These are phyloP conservation scores for Phycomyces nitens DNA, from an alignment of 192 early-diverging fungal species.

Conservation along the genomic window DNA sequence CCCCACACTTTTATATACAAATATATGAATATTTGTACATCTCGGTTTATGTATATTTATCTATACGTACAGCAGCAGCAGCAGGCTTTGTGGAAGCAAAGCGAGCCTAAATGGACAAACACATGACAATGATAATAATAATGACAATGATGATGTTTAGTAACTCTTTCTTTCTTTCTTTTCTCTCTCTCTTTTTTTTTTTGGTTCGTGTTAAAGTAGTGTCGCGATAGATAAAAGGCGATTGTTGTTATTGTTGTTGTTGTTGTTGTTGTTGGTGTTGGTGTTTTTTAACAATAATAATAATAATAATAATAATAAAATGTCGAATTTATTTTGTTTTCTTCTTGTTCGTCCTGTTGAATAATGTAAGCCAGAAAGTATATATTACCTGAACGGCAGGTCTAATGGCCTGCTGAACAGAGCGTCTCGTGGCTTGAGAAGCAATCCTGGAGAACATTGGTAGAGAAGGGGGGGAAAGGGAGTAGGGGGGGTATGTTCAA, in stretches of 20 bases:
- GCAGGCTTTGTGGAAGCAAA: conserved; percentile 36
- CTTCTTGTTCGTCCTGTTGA: too few relatives aligned
- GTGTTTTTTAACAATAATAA: too few relatives aligned
- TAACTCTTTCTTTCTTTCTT: conserved; percentile 5
- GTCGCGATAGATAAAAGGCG: too few relatives aligned
- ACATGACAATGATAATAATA: too few relatives aligned
- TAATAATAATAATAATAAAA: too few relatives aligned
- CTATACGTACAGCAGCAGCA: conserved; percentile 27
- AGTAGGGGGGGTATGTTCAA: conserved; percentile 9
- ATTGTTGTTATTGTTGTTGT: too few relatives aligned
- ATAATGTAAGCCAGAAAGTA: too few relatives aligned
- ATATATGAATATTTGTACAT: neutral
- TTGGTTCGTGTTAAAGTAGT: too few relatives aligned
- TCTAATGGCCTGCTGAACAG: conserved; percentile 28
- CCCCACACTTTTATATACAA: neutral
- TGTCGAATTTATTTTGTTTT: too few relatives aligned
- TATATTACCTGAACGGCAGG: conserved; percentile 16
- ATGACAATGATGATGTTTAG: too few relatives aligned
- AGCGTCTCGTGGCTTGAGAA: conserved; percentile 31
- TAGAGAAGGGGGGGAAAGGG: conserved; percentile 14
- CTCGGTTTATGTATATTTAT: neutral
- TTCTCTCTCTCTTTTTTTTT: too few relatives aligned
- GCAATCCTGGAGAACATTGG: conserved; percentile 42
- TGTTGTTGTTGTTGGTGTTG: too few relatives aligned
- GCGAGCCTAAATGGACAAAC: conserved; percentile 23